Conservation (phyloP, 169 alveolate genomes). For the Plasmodium gallinaceum region DNA sequence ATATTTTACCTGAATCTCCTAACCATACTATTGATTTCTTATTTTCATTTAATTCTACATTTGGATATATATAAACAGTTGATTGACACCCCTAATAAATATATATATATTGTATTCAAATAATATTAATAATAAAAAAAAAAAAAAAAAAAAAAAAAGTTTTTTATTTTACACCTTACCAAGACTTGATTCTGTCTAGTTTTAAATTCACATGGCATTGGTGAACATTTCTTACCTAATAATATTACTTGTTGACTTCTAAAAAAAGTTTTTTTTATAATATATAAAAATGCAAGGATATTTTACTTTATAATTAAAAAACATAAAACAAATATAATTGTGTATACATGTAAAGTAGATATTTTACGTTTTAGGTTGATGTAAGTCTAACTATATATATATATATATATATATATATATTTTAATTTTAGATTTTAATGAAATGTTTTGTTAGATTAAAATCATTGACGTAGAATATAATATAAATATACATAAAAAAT, state of each 20-base stretch:
- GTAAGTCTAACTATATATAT: too few relatives aligned
- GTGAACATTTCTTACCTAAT: conserved; percentile 63
- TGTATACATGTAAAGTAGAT: too few relatives aligned
- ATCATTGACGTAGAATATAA: too few relatives aligned
- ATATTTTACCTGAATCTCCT: conserved; percentile 72
- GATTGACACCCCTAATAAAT: conserved; percentile 74
- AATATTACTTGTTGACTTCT: conserved; percentile 77
- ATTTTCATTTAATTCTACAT: conserved; percentile 16
- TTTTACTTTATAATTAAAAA: neutral
- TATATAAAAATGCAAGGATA: neutral
- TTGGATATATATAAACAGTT: conserved; percentile 67
- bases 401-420: too few relatives aligned
- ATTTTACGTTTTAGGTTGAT: too few relatives aligned
- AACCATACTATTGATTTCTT: conserved; percentile 62
- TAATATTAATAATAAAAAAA: neutral
- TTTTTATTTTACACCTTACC: conserved; percentile 21
- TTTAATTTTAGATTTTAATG: too few relatives aligned
- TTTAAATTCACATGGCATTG: conserved; percentile 70
- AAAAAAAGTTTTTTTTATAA: conserved; percentile 17
- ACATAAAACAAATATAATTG: too few relatives aligned
- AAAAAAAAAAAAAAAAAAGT: neutral
- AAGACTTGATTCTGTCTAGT: conserved; percentile 69
- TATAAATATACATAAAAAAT: too few relatives aligned
- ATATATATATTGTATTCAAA: neutral
- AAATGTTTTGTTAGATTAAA: too few relatives aligned